Evolutionary conservation across 352 stramenopile species (phyloP).

Genomic region (Globisporangium acanthophoron): DNA sequence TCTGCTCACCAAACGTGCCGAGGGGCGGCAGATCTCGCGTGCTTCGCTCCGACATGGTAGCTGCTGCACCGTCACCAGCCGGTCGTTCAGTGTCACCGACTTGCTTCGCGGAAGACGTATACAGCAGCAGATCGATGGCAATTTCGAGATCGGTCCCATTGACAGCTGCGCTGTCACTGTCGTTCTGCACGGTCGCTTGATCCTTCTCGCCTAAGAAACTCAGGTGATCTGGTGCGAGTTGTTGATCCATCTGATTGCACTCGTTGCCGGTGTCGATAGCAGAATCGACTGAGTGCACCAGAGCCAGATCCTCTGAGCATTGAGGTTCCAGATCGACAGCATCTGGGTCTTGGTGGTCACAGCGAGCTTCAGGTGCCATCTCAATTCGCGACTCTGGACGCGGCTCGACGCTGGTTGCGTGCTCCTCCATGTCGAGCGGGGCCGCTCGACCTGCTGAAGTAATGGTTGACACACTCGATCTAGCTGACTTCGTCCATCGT

Average conservation of each 20-base stretch:
- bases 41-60: not conserved
- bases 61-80: not conserved
- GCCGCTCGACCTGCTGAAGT: not conserved
- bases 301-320: not conserved
- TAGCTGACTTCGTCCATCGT: not conserved
- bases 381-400: too few relatives aligned
- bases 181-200: not conserved
- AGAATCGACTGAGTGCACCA: not conserved
- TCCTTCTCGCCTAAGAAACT: not conserved
- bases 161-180: not conserved
- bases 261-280: too few relatives aligned
- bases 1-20: not conserved
- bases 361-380: too few relatives aligned
- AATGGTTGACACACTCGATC: too few relatives aligned
- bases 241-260: too few relatives aligned
- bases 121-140: not conserved
- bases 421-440: not conserved
- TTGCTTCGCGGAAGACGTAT: not conserved
- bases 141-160: not conserved
- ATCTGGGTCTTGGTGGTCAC: not conserved
- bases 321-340: not conserved
- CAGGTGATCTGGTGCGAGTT: too few relatives aligned
- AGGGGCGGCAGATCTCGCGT: not conserved
- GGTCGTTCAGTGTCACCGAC: not conserved
- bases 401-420: not conserved